Base-by-base conservation (phyloP, 169 alveolate species). In the Fabrea salina region DNA sequence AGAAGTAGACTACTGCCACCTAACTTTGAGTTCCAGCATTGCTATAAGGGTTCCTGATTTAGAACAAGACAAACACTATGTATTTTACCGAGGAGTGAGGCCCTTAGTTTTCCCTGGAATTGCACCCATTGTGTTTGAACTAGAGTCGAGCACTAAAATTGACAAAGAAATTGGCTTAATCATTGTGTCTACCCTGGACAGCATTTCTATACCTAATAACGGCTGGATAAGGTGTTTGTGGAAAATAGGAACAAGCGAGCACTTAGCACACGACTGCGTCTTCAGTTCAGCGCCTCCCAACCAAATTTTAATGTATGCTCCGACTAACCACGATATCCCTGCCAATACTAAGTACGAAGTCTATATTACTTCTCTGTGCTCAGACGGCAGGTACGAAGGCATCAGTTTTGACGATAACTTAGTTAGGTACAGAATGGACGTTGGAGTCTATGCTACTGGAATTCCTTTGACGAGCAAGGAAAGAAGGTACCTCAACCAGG, bases 381-480 rank as follows among this genome's bases (percentile, higher is more conserved):
- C 79, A 32, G 79, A 70, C 37, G 49, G 44, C 25, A 50, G 79
- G 13, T 22, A 22, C 22, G 79, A 70, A 47, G 79, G 79, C 2
- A 25, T 70, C 13, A 27, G 5, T 0, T 49, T 43, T 5, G 67
- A 37, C 0, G 37, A 50, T 70, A 66, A 41, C 6, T 50, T 70
- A 0, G 79, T 47, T 7, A 41, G 68, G 49, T 70, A 70, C 44
- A 32, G 22, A 0, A 32, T 70, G 44, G n/a, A 30, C 22, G 44
- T 70, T 5, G 79, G 49, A 43, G 49, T 70, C 59, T 35, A 25
- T 33, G 51, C 79, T 0, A 1, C n/a, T 32, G 79, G 79, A 6
- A 66, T 40, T 13, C 4, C 49, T 5, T 19, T 44, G 25, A 43
- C 40, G 16, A 19, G 27, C 13, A 50, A n/a, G 1, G 70, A 43